These are phyloP conservation scores for Leccinellum rugosiceps DNA, from an alignment of 768 basidiomycete species.

Conservation along the genomic window DNA sequence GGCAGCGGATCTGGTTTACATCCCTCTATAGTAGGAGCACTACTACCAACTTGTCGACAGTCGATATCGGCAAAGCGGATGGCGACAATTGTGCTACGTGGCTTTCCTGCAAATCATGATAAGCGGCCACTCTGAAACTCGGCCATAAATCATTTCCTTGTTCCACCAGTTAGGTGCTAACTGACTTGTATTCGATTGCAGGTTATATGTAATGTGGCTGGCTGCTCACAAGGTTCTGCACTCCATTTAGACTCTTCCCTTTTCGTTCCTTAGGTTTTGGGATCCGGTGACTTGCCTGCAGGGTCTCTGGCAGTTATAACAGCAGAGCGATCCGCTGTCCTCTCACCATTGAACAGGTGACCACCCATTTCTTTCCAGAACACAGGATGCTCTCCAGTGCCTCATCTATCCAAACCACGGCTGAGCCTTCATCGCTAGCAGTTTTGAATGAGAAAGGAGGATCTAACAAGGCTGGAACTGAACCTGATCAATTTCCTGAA, in stretches of 20 bases:
- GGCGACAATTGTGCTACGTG: background rate
- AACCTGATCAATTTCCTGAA: slow-evolving; percentile 23
- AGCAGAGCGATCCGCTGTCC: background rate
- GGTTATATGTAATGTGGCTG: background rate
- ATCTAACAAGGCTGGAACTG: background rate
- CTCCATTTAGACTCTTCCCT: background rate
- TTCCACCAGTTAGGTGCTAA: slow-evolving; percentile 8
- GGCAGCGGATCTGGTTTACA: background rate
- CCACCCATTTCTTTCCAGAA: background rate
- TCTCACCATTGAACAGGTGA: background rate
- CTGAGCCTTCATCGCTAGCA: background rate
- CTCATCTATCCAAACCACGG: background rate
- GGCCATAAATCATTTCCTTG: background rate
- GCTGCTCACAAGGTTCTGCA: background rate
- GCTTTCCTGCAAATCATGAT: background rate
- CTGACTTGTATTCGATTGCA: background rate
- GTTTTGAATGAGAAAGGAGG: slow-evolving; percentile 1
- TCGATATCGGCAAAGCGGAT: background rate
- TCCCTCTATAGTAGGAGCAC: background rate
- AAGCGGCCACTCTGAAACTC: slow-evolving; percentile 27
- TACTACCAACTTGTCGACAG: too few relatives aligned
- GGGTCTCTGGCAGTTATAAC: background rate
- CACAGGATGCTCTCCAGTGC: slow-evolving; percentile 4
- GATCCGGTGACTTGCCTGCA: background rate
- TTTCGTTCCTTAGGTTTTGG: too few relatives aligned